Evolutionary conservation across 768 basidiomycete species (phyloP).

Genomic region (Amanita molliuscula): DNA sequence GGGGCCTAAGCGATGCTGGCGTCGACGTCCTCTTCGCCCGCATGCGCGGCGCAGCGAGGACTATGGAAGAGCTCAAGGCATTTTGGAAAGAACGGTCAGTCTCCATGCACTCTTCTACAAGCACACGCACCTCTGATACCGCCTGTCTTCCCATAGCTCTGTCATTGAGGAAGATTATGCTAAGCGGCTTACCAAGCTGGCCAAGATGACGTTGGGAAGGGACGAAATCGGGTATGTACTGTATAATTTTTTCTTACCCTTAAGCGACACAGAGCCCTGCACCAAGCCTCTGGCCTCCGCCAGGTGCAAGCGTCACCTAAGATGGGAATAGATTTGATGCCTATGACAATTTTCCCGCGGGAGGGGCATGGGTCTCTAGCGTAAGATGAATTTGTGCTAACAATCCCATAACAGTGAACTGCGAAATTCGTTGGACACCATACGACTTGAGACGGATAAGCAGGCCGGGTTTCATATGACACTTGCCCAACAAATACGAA

Average conservation of each 20-base stretch:
- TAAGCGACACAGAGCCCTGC: neutral
- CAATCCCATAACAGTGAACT: constrained; percentile 48
- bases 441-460: constrained; percentile 76
- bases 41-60: constrained; percentile 77
- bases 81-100: constrained; percentile 94
- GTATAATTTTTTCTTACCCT: neutral
- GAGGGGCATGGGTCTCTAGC: neutral
- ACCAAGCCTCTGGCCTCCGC: neutral
- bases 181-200: constrained; percentile 69
- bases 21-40: constrained; percentile 87
- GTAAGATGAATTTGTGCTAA: neutral
- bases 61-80: constrained; percentile 77
- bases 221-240: constrained; percentile 90
- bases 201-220: constrained; percentile 65
- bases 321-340: neutral
- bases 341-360: neutral
- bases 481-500: constrained; percentile 65
- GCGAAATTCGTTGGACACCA: constrained; percentile 67
- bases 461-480: constrained; percentile 65
- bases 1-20: constrained; percentile 80
- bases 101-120: neutral
- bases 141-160: constrained; percentile 38
- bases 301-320: neutral
- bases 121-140: constrained; percentile 4
- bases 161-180: constrained; percentile 94